Conservation (phyloP, 2,329 filamentous ascomycete genomes). For the Penicillium digitatum region DNA sequence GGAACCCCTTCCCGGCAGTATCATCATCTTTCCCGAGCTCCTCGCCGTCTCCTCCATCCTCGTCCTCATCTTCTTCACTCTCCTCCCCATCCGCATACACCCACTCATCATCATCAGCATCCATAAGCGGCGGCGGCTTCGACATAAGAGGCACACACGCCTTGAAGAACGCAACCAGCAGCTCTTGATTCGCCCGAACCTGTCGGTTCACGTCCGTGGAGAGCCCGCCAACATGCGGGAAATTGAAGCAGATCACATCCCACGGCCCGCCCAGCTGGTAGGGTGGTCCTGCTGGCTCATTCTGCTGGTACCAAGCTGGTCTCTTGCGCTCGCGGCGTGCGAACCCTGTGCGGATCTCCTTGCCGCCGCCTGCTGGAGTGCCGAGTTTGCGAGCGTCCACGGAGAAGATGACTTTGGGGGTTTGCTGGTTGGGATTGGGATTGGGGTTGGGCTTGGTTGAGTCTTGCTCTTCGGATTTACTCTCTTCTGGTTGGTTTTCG, state of each 20-base stretch:
- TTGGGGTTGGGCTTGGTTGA: background rate
- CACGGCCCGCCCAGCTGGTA: constrained; percentile 46
- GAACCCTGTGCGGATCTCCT: constrained; percentile 43
- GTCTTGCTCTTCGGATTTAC: background rate
- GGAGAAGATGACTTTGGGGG: constrained; percentile 39
- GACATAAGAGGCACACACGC: constrained; percentile 42
- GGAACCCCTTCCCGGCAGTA: constrained; percentile 16
- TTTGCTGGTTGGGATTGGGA: background rate
- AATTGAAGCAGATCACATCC: constrained; percentile 89
- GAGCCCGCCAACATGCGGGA: constrained; percentile 91
- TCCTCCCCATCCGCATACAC: constrained; percentile 21
- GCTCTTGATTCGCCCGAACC: constrained; percentile 78
- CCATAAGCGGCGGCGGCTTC: constrained; percentile 19
- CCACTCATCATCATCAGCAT: constrained; percentile 25
- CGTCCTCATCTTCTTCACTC: constrained; percentile 16
- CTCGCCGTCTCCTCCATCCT: constrained; percentile 13
- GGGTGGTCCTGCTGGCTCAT: constrained; percentile 3
- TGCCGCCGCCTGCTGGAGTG: constrained; percentile 35
- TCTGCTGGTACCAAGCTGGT: constrained; percentile 25
- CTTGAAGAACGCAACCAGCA: constrained; percentile 50
- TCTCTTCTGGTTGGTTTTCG: background rate
- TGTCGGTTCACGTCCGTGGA: constrained; percentile 92
- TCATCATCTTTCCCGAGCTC: constrained; percentile 12
- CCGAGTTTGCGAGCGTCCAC: constrained; percentile 45
- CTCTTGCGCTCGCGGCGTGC: constrained; percentile 31